Evolutionary conservation across 2,329 filamentous ascomycete genomes (phyloP).

Genomic region (Neophaeococcomyces aloes): DNA sequence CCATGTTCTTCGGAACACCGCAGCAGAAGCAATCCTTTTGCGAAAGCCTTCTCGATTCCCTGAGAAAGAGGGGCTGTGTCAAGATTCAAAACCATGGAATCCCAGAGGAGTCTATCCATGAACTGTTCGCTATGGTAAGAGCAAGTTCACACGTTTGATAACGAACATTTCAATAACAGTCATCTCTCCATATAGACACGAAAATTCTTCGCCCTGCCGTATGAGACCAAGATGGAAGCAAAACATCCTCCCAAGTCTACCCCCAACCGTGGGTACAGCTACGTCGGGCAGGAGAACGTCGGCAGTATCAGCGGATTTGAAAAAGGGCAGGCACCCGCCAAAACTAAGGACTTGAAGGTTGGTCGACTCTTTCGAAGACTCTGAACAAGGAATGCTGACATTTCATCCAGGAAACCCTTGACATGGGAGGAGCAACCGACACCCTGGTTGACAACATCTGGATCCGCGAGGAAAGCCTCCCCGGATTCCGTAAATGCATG

Average conservation of each 20-base stretch:
- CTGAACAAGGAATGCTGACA: conserved; percentile 11
- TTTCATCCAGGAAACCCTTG: conserved; percentile 32
- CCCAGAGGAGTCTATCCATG: conserved; percentile 16
- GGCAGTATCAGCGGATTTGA: conserved; percentile 1
- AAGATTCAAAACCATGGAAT: conserved; percentile 33
- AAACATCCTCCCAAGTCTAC: conserved; percentile 31
- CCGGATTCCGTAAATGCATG: conserved; percentile 34
- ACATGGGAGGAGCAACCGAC: conserved; percentile 38
- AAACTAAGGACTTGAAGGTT: conserved; percentile 9
- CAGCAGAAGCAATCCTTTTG: not conserved
- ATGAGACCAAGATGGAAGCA: conserved; percentile 39
- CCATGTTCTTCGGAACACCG: not conserved
- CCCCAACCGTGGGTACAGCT: conserved; percentile 16
- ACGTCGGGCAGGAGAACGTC: conserved; percentile 12
- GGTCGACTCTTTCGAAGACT: conserved; percentile 13
- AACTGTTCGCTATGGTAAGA: conserved; percentile 18
- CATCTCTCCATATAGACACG: conserved; percentile 16
- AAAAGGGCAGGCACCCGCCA: not conserved
- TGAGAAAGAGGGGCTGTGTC: conserved; percentile 28
- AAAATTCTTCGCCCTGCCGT: conserved; percentile 35
- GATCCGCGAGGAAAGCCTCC: conserved; percentile 36
- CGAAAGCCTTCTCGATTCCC: not conserved
- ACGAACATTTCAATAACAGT: not conserved
- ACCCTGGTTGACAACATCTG: conserved; percentile 38
- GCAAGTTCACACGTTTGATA: not conserved